These are phyloP conservation scores for Chaetoceros muelleri DNA, from an alignment of 108 stramenopile genomes.

Conservation along the genomic window DNA sequence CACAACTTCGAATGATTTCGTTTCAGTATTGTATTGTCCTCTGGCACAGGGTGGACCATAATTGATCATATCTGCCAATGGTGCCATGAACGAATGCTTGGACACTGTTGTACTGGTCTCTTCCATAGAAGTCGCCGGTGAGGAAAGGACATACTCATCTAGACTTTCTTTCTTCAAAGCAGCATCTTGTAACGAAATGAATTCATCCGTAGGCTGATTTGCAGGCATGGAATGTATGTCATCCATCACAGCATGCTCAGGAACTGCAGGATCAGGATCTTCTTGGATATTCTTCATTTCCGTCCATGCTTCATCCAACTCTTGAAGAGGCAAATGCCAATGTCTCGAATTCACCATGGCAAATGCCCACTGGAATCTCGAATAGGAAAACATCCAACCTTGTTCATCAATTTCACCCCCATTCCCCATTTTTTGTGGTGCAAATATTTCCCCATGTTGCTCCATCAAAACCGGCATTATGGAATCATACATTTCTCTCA, in stretches of 20 bases:
- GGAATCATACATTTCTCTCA: slow-evolving; percentile 54
- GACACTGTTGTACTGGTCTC: slow-evolving; percentile 2
- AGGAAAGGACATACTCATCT: background rate
- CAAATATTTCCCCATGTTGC: slow-evolving; percentile 51
- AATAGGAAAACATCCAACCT: slow-evolving; percentile 54
- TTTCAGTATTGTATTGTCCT: slow-evolving; percentile 57
- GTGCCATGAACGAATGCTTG: slow-evolving; percentile 71
- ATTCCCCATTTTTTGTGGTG: slow-evolving; percentile 9
- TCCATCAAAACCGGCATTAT: slow-evolving; percentile 35
- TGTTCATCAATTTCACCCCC: slow-evolving; percentile 9
- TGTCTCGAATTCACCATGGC: slow-evolving; percentile 78
- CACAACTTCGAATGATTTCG: slow-evolving; percentile 56
- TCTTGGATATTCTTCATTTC: background rate
- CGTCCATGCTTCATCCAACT: slow-evolving; percentile 21
- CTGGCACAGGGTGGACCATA: slow-evolving; percentile 79
- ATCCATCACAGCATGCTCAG: background rate
- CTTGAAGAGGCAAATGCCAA: slow-evolving; percentile 60
- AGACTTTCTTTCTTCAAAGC: background rate
- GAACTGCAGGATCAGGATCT: slow-evolving; percentile 1
- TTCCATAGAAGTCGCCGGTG: background rate
- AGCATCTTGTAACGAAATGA: background rate
- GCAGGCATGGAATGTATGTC: slow-evolving; percentile 18
- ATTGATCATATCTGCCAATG: slow-evolving; percentile 73
- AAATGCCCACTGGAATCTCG: slow-evolving; percentile 78
- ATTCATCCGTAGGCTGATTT: slow-evolving; percentile 26